Evolutionary conservation across 2,329 filamentous ascomycete genomes (phyloP), one percentile per base, ranked within the genome.

Genomic region (Fusarium setosum): DNA sequence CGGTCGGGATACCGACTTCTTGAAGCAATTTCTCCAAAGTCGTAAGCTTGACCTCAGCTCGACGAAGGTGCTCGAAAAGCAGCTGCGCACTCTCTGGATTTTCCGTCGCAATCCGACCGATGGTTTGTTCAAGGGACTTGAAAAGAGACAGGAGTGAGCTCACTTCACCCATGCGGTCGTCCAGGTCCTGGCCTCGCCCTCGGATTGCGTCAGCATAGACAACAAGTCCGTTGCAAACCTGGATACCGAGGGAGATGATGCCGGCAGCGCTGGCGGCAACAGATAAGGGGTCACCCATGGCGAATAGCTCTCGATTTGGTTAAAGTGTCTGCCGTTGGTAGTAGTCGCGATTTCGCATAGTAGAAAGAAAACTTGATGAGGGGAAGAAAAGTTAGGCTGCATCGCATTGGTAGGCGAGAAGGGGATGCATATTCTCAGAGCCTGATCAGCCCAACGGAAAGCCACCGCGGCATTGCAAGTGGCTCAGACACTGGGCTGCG

Each of bases 171-270:
- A 40, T 53, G 3, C 37, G 24, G n/a, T 58, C 21, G 13, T 6
- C 31, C 26, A 41, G 20, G 37, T 59, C 41, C 37, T 23, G 41
- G 2, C 21, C 34, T 5, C 11, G 49, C 8, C 20, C 32, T 17
- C 40, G 20, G 3, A 47, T 4, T 6, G 38, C 31, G 15, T 45
- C 48, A 32, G 55, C 38, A 40, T 53, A 57, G 6, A 31, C 17
- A 1, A 53, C 1, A 18, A 61, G 56, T 1, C 49, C 44, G 23
- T 61, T 31, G 3, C 56, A 62, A 4, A 62, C 49, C 5, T 56
- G 56, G 18, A 56, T 61, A 5, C 59, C 56, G 0, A 61, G 34
- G 0, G 56, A 61, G 17, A 54, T 31, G n/a, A 61, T 60, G 6
- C 59, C 56, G 3, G 38, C 51, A 3, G 51, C 51, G 1, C n/a